Evolutionary conservation across 2,329 filamentous ascomycete species (phyloP).

Genomic region (Tolypocladium ophioglossoides): DNA sequence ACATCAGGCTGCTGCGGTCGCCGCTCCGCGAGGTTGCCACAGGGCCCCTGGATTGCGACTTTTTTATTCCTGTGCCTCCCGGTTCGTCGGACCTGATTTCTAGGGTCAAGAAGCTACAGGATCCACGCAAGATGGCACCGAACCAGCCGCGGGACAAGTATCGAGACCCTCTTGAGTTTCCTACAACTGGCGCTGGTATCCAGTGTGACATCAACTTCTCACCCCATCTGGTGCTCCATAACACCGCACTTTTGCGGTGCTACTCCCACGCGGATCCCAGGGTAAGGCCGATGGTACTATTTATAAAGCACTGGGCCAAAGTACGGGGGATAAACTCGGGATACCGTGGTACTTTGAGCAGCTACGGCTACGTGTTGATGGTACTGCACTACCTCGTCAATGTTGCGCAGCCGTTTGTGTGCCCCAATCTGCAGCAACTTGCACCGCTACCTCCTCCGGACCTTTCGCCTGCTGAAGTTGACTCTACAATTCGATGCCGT

Average conservation of each 20-base stretch:
- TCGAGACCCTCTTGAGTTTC: slow-evolving; percentile 61
- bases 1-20: slow-evolving; percentile 38
- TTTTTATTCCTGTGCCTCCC: slow-evolving; percentile 25
- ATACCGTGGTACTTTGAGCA: slow-evolving; percentile 76
- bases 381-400: slow-evolving; percentile 85
- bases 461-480: slow-evolving; percentile 10
- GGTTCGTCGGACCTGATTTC: slow-evolving; percentile 23
- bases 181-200: slow-evolving; percentile 65
- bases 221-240: slow-evolving; percentile 72
- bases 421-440: slow-evolving; percentile 67
- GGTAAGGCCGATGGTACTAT: slow-evolving; percentile 68
- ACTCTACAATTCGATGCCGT: slow-evolving; percentile 32
- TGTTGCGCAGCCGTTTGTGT: slow-evolving; percentile 66
- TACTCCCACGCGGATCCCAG: slow-evolving; percentile 73
- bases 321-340: slow-evolving; percentile 75
- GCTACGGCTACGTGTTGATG: slow-evolving; percentile 89
- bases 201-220: slow-evolving; percentile 91
- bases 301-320: slow-evolving; percentile 89
- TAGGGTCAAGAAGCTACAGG: slow-evolving; percentile 33
- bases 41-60: slow-evolving; percentile 7
- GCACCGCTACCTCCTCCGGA: slow-evolving; percentile 30
- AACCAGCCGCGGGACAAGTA: slow-evolving; percentile 44
- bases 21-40: slow-evolving; percentile 15
- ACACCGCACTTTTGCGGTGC: slow-evolving; percentile 71
- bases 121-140: slow-evolving; percentile 38